phyloP scores from a whole-genome alignment of 441 rosid genomes.

The Breynia disticha region DNA sequence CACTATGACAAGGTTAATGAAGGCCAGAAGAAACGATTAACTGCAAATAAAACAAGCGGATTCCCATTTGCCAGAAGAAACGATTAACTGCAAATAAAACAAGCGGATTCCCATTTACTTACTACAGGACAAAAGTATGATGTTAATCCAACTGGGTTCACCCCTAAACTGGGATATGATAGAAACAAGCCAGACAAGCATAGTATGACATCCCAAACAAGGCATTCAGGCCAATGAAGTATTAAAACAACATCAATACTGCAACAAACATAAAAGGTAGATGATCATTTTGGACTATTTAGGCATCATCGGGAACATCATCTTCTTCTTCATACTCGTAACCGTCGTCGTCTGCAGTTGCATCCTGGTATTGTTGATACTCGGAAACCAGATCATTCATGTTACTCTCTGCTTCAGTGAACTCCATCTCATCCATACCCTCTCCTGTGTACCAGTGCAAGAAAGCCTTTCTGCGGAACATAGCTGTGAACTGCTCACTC shows the following conservation, averaged over 20 bases:
- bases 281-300: not conserved
- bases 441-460: too few relatives aligned
- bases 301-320: constrained; percentile 21
- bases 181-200: not conserved
- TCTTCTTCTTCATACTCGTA: constrained; percentile 43
- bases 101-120: too few relatives aligned
- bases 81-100: too few relatives aligned
- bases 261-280: not conserved
- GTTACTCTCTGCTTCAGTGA: too few relatives aligned
- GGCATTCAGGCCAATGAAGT: not conserved
- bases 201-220: not conserved
- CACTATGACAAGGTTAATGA: too few relatives aligned
- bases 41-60: too few relatives aligned
- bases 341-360: constrained; percentile 49
- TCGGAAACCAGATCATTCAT: constrained; percentile 59
- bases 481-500: constrained; percentile 54
- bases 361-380: constrained; percentile 59
- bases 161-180: not conserved
- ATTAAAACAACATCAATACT: not conserved
- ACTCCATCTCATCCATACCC: too few relatives aligned
- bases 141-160: not conserved
- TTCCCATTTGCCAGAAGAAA: too few relatives aligned
- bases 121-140: not conserved
- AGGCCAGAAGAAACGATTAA: too few relatives aligned
- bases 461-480: constrained; percentile 60